phyloP scores from a whole-genome alignment of 2,329 filamentous ascomycete species.

The Stagonosporopsis vannaccii region DNA sequence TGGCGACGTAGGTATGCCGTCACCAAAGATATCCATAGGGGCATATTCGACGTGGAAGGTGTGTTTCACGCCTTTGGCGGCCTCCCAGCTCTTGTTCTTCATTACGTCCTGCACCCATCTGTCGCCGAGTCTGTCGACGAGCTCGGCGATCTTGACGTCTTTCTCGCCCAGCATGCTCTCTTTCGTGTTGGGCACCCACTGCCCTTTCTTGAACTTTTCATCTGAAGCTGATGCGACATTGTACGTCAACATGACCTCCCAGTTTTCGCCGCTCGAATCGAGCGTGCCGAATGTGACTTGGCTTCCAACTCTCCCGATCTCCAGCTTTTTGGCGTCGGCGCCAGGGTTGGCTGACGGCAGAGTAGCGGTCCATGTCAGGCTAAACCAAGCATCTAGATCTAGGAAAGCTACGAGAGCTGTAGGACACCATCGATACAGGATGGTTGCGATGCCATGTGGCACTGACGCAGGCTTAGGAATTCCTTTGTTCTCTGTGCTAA shows the following conservation, averaged over 20 bases:
- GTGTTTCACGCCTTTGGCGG: slow-evolving; percentile 26
- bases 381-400: slow-evolving; percentile 37
- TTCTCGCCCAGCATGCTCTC: slow-evolving; percentile 31
- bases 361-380: slow-evolving; percentile 28
- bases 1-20: slow-evolving; percentile 33
- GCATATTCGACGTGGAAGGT: slow-evolving; percentile 33
- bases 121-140: slow-evolving; percentile 17
- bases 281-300: slow-evolving; percentile 35
- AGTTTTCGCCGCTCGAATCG: slow-evolving; percentile 25
- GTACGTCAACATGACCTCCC: slow-evolving; percentile 32
- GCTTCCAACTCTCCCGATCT: slow-evolving; percentile 32
- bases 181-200: slow-evolving; percentile 28
- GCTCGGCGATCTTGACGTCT: slow-evolving; percentile 19
- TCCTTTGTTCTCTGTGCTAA: neutral
- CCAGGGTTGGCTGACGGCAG: slow-evolving; percentile 4
- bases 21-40: slow-evolving; percentile 36
- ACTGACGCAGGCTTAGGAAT: slow-evolving; percentile 5
- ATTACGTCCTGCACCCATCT: slow-evolving; percentile 6
- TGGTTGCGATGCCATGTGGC: slow-evolving; percentile 23
- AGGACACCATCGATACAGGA: slow-evolving; percentile 31
- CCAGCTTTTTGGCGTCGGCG: slow-evolving; percentile 22
- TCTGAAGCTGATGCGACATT: slow-evolving; percentile 15
- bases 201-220: slow-evolving; percentile 9
- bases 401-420: slow-evolving; percentile 27
- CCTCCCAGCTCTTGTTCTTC: slow-evolving; percentile 24